Evolutionary conservation across 192 early-diverging fungal genomes (phyloP).

Genomic region (Umbelopsis ramanniana): DNA sequence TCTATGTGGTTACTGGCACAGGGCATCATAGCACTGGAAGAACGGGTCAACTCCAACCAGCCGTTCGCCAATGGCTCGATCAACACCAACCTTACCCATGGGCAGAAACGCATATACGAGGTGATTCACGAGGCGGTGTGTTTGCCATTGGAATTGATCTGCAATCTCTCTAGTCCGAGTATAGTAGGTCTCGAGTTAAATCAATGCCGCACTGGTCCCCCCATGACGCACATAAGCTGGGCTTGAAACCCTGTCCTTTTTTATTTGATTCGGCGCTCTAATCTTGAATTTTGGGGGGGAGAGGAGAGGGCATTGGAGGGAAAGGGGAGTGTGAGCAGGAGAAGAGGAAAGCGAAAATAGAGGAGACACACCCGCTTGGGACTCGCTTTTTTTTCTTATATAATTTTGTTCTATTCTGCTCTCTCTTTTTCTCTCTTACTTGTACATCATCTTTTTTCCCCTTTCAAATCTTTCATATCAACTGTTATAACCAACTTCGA

Average conservation of each 20-base stretch:
- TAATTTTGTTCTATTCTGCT: too few species aligned
- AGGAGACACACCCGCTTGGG: too few species aligned
- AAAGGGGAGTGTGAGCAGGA: too few species aligned
- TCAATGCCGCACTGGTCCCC: not conserved
- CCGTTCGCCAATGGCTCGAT: slow-evolving; percentile 11
- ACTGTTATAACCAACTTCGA: not conserved
- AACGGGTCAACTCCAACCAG: slow-evolving; percentile 10
- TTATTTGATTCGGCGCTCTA: not conserved
- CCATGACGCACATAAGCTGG: slow-evolving; percentile 1
- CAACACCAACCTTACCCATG: not conserved
- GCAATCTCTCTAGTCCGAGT: slow-evolving; percentile 10
- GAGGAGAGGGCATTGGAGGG: too few species aligned
- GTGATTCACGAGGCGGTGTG: slow-evolving; percentile 9
- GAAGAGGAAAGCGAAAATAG: too few species aligned
- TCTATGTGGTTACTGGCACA: slow-evolving; percentile 57
- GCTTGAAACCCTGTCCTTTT: not conserved
- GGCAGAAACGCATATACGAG: slow-evolving; percentile 10
- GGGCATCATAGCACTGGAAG: slow-evolving; percentile 41
- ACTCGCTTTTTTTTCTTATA: too few species aligned
- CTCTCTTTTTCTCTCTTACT: too few species aligned
- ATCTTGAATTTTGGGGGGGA: not conserved
- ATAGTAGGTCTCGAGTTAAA: slow-evolving; percentile 21
- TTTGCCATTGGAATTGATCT: slow-evolving; percentile 23
- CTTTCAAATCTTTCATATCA: too few species aligned
- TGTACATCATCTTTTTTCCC: too few species aligned